Conservation (phyloP, 805 yeast species). For the Brettanomyces nanus region DNA sequence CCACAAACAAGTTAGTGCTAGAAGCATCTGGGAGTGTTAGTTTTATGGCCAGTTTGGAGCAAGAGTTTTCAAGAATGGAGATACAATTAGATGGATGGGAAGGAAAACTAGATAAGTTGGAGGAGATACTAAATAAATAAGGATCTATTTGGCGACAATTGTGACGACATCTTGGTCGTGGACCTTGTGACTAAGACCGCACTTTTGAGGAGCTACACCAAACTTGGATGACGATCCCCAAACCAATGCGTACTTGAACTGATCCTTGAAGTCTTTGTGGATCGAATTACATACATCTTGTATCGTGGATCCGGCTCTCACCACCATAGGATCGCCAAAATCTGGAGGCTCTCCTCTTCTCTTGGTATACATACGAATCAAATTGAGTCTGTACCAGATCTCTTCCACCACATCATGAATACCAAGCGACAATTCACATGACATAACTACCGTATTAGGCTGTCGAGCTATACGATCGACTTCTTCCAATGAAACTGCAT, state of each 20-base stretch:
- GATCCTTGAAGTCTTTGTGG: slow-evolving; percentile 86
- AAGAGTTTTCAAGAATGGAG: slow-evolving; percentile 13
- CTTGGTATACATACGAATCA: slow-evolving; percentile 81
- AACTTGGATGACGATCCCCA: slow-evolving; percentile 92
- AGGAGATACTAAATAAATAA: slow-evolving; percentile 6
- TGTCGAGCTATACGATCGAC: slow-evolving; percentile 86
- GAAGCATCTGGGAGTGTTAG: slow-evolving; percentile 6
- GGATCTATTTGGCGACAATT: slow-evolving; percentile 64
- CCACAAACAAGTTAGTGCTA: slow-evolving; percentile 10
- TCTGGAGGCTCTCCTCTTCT: slow-evolving; percentile 77
- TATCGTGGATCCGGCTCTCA: slow-evolving; percentile 67
- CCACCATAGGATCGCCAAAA: slow-evolving; percentile 85
- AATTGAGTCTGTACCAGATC: slow-evolving; percentile 81
- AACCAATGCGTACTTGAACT: slow-evolving; percentile 88
- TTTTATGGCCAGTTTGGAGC: slow-evolving; percentile 10
- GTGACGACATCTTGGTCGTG: slow-evolving; percentile 94
- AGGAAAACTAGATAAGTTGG: slow-evolving; percentile 14
- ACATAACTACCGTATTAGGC: slow-evolving; percentile 90
- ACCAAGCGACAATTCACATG: slow-evolving; percentile 84
- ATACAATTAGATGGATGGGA: slow-evolving; percentile 16
- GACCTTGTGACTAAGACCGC: slow-evolving; percentile 78
- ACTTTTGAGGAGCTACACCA: slow-evolving; percentile 86
- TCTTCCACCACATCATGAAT: slow-evolving; percentile 83
- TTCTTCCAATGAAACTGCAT: slow-evolving; percentile 91
- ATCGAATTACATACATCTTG: slow-evolving; percentile 87